These are phyloP conservation scores for Acer negundo DNA, from an alignment of 345 rosid species.

Conservation along the genomic window DNA sequence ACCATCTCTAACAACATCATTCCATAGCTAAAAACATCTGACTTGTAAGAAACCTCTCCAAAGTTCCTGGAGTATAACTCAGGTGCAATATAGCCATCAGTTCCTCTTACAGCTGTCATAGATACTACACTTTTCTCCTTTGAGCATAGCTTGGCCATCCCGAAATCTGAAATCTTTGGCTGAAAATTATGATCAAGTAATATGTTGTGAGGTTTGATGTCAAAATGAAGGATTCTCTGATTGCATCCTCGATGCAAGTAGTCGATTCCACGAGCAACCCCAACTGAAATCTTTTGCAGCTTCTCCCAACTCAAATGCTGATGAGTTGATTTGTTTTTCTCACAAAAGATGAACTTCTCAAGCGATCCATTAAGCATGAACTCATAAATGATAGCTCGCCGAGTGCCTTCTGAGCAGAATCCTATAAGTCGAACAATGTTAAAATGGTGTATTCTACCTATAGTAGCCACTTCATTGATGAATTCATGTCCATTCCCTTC, in stretches of 20 bases:
- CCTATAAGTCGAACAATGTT: neutral
- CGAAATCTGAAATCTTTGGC: constrained; percentile 1
- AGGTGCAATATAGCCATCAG: neutral
- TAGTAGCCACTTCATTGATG: constrained; percentile 3
- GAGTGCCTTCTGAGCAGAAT: neutral
- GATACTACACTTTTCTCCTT: neutral
- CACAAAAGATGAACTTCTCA: neutral
- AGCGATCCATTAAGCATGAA: neutral
- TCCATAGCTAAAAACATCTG: neutral
- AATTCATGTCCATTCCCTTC: neutral
- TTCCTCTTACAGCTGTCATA: neutral
- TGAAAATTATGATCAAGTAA: neutral
- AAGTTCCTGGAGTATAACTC: neutral
- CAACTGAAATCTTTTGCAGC: neutral
- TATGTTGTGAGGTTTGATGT: constrained; percentile 7
- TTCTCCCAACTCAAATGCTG: neutral
- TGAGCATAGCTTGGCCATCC: neutral
- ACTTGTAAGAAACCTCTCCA: neutral
- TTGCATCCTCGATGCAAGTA: constrained; percentile 3
- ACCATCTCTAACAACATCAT: neutral
- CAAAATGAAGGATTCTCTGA: neutral
- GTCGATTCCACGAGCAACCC: neutral
- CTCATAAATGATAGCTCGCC: neutral
- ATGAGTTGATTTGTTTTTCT: neutral
- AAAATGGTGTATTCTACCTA: neutral